Conservation (phyloP, 2,329 filamentous ascomycete species). For the Diaporthe eres region DNA sequence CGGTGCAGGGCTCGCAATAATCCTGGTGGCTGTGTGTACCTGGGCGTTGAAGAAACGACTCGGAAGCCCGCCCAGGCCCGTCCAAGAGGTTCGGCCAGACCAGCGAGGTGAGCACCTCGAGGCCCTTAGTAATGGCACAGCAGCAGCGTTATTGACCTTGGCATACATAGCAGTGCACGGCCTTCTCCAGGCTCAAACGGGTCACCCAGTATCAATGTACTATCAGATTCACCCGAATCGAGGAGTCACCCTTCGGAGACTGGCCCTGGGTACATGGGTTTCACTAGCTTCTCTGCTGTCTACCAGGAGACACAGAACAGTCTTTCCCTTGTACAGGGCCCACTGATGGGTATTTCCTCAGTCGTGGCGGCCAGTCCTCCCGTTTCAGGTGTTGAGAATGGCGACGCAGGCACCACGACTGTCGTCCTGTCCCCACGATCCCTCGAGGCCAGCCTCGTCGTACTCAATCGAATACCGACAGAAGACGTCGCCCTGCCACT, state of each 20-base stretch:
- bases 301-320: conserved; percentile 59
- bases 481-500: conserved; percentile 44
- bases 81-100: not conserved
- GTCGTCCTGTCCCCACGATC: conserved; percentile 46
- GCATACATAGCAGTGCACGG: not conserved
- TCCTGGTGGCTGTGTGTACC: conserved; percentile 54
- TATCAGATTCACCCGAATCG: conserved; percentile 22
- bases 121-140: not conserved
- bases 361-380: not conserved
- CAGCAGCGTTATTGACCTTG: not conserved
- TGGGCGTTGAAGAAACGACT: conserved; percentile 40
- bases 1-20: conserved; percentile 55
- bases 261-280: conserved; percentile 59
- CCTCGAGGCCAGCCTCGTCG: conserved; percentile 54
- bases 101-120: not conserved
- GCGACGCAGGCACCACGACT: not conserved
- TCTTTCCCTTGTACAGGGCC: conserved; percentile 52
- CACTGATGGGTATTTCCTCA: conserved; percentile 27
- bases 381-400: not conserved
- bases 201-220: not conserved
- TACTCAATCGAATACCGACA: conserved; percentile 55
- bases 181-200: not conserved
- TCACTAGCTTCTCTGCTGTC: conserved; percentile 59
- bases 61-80: conserved; percentile 38
- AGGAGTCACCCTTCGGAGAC: conserved; percentile 25